Base-by-base conservation (phyloP, 345 rosid genomes). In the Eucalyptus curtisii region DNA sequence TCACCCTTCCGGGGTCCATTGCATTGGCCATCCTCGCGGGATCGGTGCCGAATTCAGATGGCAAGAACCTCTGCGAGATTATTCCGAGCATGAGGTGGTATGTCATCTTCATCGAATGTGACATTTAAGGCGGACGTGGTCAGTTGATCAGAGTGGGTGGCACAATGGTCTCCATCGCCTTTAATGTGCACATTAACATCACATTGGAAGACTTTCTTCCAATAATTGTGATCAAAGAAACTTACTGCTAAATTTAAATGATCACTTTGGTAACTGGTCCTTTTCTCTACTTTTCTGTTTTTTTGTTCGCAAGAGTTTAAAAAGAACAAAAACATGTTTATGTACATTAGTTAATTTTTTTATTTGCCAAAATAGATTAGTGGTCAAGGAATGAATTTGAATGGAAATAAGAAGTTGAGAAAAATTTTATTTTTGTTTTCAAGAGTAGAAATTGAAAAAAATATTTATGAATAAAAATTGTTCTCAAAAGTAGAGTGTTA, bases 41-140 rank as follows among this genome's bases (percentile, higher is more conserved):
- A 66, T 92, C 95, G 2, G 91, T 92, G 6, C 95, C 95, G 49
- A 95, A 95, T 84, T 95, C 96, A 3, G 97, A 95, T 0, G 96
- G 96, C 86, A 93, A 42, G 48, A 93, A 95, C 89, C 96, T 91
- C 95, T 94, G 92, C 86, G 33, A 61, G n/a, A 7, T 33, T 55
- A 15, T 33, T 49, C 86, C 55, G 20, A 64, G 76, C 37, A 7
- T n/a, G 76, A 64, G 76, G 2, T 64, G 19, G 40, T n/a, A 64
- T n/a, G 76, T 15, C 10, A 30, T 64, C 40, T 64, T 64, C 20
- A 15, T 64, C 19, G 76, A 64, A 64, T 64, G 76, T n/a, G 37
- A 64, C 57, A 52, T 3, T 4, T 7, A 19, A 52, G 57, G 1
- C 10, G 57, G 25, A 52, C 25, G 4, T 52, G 57, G 10, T 61